Evolutionary conservation across 2,329 filamentous ascomycete genomes (phyloP), one percentile per base, ranked within the genome.

Genomic region (Bisporella sp.): DNA sequence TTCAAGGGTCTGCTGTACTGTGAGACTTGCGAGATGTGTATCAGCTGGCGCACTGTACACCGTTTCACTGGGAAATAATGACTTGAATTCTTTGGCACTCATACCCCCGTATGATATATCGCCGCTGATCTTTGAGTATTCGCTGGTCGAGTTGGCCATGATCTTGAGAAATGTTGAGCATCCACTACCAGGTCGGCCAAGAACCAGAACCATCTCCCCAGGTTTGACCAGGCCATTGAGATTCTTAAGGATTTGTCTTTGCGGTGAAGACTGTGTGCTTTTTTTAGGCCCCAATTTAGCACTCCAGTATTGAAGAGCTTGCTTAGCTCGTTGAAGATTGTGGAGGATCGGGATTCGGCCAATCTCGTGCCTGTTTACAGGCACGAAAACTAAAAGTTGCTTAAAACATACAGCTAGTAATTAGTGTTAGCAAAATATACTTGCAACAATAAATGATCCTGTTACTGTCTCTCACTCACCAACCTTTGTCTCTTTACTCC

Each of bases 31-130:
- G 62, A 90, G 83, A 64, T 92, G 87, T 13, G 80, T 74, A 60
- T 90, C 85, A 57, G 89, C 86, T 64, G 91, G 87, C 11, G 78
- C 79, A 58, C 88, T 89, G 66, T 90, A 91, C 58, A 83, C 84
- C 62, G 89, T 85, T 64, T 91, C 87, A 33, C 87, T 86, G 41
- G 54, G 55, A 65, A 85, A 90, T 54, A 77, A 73, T 61, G 82
- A 81, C 60, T 77, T 74, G 61, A 88, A 84, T 59, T 85, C 81
- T 31, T 79, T 71, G 0, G 86, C 83, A 1, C 82, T 69, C 11
- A 90, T 83, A 11, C 85, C 85, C 40, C 85, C 85, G 58, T 91
- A 91, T 3, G 74, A 77, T 4, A 91, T 78, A 1, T 87, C 78
- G 21, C 87, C 87, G 3, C 78, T 73, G 5, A 91, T 84, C 2